phyloP scores from a whole-genome alignment of 306 rosid species.

The Gillenia trifoliata region DNA sequence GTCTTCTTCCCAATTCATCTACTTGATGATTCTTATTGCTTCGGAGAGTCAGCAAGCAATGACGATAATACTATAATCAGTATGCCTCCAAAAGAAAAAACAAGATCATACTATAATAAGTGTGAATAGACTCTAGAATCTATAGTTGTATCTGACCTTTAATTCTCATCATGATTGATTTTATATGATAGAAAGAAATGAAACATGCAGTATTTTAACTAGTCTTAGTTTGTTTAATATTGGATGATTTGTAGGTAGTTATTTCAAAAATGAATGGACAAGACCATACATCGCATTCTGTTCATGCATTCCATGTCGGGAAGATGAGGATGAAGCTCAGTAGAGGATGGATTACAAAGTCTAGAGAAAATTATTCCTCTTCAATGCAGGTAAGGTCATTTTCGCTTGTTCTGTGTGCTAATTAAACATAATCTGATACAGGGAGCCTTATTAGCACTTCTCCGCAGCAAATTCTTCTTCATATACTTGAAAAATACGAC shows the following conservation, averaged over 20 bases:
- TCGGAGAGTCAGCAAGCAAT: background rate
- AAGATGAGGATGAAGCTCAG: constrained; percentile 90
- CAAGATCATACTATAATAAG: background rate
- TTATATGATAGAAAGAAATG: background rate
- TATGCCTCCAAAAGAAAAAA: background rate
- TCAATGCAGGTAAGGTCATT: constrained; percentile 74
- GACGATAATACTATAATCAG: background rate
- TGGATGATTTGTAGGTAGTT: constrained; percentile 50
- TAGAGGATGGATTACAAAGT: constrained; percentile 97
- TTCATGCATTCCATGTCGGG: constrained; percentile 81
- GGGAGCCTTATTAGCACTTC: background rate
- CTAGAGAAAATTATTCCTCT: constrained; percentile 87
- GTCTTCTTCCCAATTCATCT: too few relatives aligned
- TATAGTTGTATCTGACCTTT: background rate
- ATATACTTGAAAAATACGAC: too few relatives aligned
- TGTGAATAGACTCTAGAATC: background rate
- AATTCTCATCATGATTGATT: background rate
- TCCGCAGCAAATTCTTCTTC: too few relatives aligned
- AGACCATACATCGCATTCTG: constrained; percentile 77
- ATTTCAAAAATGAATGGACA: constrained; percentile 90
- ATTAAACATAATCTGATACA: background rate
- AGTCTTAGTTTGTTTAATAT: constrained; percentile 13
- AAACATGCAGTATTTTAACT: background rate
- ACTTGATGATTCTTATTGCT: too few relatives aligned
- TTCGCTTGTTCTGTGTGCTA: background rate